phyloP scores from a whole-genome alignment of 495 filamentous ascomycete species.

The Xylaria scruposa region DNA sequence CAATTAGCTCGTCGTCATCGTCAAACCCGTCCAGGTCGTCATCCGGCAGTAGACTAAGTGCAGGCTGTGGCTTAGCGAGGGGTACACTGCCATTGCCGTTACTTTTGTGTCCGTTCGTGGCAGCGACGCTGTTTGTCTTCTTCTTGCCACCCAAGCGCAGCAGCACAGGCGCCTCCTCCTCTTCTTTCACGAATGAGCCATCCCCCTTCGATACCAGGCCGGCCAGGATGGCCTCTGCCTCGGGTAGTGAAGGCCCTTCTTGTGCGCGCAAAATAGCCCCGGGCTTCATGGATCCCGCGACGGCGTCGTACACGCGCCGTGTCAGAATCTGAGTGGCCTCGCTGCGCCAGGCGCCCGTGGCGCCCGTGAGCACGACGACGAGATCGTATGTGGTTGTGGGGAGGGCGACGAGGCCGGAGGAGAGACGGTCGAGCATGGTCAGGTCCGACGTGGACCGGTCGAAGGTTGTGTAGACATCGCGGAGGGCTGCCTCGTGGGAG shows the following conservation, averaged over 20 bases:
- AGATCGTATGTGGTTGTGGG: conserved; percentile 80
- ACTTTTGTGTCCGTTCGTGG: conserved; percentile 32
- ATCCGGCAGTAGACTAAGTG: conserved; percentile 9
- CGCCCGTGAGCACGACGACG: conserved; percentile 80
- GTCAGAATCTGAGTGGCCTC: conserved; percentile 67
- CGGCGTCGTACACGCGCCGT: conserved; percentile 69
- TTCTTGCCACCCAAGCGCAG: conserved; percentile 71
- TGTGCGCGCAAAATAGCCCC: conserved; percentile 74
- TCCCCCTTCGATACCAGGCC: conserved; percentile 70
- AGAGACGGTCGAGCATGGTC: conserved; percentile 97
- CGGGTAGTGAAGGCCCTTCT: conserved; percentile 63
- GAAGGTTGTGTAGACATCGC: conserved; percentile 58
- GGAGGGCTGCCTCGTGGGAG: conserved; percentile 54
- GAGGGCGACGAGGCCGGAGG: conserved; percentile 79
- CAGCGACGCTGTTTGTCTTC: conserved; percentile 47
- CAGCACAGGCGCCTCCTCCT: conserved; percentile 66
- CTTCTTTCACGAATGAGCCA: conserved; percentile 72
- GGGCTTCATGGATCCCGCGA: conserved; percentile 72
- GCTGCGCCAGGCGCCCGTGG: conserved; percentile 47
- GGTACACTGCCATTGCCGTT: conserved; percentile 29
- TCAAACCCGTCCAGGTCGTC: conserved; percentile 64
- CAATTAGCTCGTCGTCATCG: conserved; percentile 81
- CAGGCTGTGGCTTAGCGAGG: conserved; percentile 14
- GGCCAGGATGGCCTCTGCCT: conserved; percentile 76
- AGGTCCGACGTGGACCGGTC: conserved; percentile 80